Evolutionary conservation across 1,284 basidiomycete genomes (phyloP).

Genomic region (Serendipita sp.): DNA sequence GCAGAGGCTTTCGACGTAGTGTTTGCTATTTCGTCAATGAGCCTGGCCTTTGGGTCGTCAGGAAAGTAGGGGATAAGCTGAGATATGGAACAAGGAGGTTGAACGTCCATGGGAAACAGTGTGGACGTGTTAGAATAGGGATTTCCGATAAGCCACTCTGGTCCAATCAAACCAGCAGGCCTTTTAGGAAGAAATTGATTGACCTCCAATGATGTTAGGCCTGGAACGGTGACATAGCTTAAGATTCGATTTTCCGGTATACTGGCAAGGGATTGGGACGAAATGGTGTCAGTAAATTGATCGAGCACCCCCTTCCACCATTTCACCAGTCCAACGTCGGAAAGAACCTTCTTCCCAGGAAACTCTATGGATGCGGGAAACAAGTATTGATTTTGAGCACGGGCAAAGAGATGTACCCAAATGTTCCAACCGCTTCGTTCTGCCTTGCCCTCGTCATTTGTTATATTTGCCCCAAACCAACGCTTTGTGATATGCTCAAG

Average conservation of each 20-base stretch:
- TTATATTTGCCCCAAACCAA: background rate
- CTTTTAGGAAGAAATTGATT: constrained; percentile 31
- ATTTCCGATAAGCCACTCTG: constrained; percentile 58
- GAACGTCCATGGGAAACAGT: constrained; percentile 32
- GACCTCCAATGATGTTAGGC: constrained; percentile 58
- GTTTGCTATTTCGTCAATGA: constrained; percentile 73
- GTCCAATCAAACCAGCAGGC: constrained; percentile 12
- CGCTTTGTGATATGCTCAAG: constrained; percentile 21
- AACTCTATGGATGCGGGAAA: constrained; percentile 83
- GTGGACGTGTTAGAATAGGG: constrained; percentile 45
- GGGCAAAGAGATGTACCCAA: constrained; percentile 83
- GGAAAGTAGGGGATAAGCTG: constrained; percentile 75
- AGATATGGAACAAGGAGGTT: constrained; percentile 30
- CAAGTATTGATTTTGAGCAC: constrained; percentile 82
- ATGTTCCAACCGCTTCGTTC: constrained; percentile 29
- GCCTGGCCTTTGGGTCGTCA: constrained; percentile 86
- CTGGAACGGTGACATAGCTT: constrained; percentile 46
- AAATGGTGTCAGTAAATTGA: background rate
- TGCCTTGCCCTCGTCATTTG: constrained; percentile 17
- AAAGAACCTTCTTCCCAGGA: constrained; percentile 57
- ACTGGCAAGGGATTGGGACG: background rate
- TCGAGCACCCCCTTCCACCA: constrained; percentile 83
- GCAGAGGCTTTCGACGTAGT: constrained; percentile 48
- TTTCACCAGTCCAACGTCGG: constrained; percentile 67
- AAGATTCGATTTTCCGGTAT: constrained; percentile 15